Conservation (phyloP, 2,329 filamentous ascomycete species). For the Phyllosticta capitalensis region DNA sequence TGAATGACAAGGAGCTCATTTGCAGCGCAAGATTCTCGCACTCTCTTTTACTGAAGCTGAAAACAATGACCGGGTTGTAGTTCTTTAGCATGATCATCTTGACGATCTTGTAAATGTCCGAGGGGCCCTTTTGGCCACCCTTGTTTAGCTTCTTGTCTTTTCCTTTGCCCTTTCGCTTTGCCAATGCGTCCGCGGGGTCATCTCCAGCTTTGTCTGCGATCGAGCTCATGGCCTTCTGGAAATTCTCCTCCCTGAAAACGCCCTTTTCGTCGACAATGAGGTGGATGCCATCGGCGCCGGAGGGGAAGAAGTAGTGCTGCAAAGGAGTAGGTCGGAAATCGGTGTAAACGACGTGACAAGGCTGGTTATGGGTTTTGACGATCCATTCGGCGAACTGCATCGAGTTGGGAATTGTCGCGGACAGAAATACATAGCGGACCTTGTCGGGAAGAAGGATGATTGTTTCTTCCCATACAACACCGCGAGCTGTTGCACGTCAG, state of each 20-base stretch:
- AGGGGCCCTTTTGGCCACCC: slow-evolving; percentile 57
- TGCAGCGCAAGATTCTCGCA: slow-evolving; percentile 84
- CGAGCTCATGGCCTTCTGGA: slow-evolving; percentile 86
- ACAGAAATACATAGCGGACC: slow-evolving; percentile 96
- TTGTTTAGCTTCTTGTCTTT: slow-evolving; percentile 91
- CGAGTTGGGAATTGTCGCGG: slow-evolving; percentile 94
- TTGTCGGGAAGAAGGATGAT: slow-evolving; percentile 97
- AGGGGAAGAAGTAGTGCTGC: slow-evolving; percentile 96
- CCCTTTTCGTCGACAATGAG: slow-evolving; percentile 95
- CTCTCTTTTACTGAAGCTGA: slow-evolving; percentile 98
- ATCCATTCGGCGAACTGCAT: slow-evolving; percentile 99
- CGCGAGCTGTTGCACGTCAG: slow-evolving; percentile 45
- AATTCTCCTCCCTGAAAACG: slow-evolving; percentile 92
- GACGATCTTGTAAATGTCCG: slow-evolving; percentile 95
- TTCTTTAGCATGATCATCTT: slow-evolving; percentile 98
- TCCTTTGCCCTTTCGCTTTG: slow-evolving; percentile 74
- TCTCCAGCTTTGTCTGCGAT: slow-evolving; percentile 83
- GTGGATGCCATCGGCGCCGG: slow-evolving; percentile 85
- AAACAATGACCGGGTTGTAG: slow-evolving; percentile 96
- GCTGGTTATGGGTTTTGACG: slow-evolving; percentile 92
- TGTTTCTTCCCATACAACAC: slow-evolving; percentile 98
- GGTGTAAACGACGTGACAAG: slow-evolving; percentile 97
- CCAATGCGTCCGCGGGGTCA: slow-evolving; percentile 68
- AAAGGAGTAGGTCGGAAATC: slow-evolving; percentile 94
- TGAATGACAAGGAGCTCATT: slow-evolving; percentile 83